A percentile compares a stretch with the other conserved stretches of the same genome.
These are phyloP conservation scores for Xylaria longipes DNA, from an alignment of 495 filamentous ascomycete species.

Conservation along the genomic window DNA sequence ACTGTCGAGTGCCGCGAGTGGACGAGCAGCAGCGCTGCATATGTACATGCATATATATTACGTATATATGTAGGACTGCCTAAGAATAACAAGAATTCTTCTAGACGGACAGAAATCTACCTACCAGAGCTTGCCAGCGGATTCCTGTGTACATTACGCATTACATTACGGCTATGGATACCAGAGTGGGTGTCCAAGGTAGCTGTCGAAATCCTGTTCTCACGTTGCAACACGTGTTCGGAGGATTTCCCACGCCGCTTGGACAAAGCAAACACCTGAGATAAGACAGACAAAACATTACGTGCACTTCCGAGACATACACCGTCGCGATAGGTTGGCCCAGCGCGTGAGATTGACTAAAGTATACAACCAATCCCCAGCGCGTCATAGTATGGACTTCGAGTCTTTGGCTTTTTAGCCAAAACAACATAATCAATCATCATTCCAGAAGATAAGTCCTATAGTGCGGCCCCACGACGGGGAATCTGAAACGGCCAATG, in stretches of 20 bases:
- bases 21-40: not conserved
- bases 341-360: no score
- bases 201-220: slow-evolving; percentile 12
- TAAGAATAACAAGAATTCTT: not conserved
- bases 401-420: not conserved
- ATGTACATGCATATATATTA: not conserved
- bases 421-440: not conserved
- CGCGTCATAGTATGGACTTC: not conserved
- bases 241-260: slow-evolving; percentile 14
- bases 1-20: not conserved
- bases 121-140: not conserved
- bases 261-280: not conserved
- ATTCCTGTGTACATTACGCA: not conserved
- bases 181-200: not conserved
- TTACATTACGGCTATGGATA: not conserved
- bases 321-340: not conserved
- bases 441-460: not conserved
- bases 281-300: not conserved
- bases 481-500: slow-evolving; percentile 26
- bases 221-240: slow-evolving; percentile 21
- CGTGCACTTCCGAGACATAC: not conserved
- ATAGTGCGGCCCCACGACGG: not conserved
- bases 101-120: not conserved
- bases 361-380: not conserved
- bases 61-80: slow-evolving; percentile 4